Evolutionary conservation across 768 basidiomycete species (phyloP).

Genomic region (Heimioporus sp.): DNA sequence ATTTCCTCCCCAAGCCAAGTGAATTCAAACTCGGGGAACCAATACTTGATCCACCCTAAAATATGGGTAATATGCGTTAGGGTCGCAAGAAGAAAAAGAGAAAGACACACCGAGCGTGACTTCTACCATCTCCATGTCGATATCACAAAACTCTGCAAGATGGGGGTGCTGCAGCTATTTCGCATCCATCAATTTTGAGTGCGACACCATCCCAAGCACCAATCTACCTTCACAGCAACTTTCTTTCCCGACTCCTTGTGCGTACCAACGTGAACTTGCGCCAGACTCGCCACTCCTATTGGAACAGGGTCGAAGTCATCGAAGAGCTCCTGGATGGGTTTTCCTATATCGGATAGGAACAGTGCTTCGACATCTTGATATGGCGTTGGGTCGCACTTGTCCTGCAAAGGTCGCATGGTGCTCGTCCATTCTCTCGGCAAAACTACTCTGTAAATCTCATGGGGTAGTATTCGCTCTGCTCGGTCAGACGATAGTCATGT

Average conservation of each 20-base stretch:
- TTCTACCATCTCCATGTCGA: conserved; percentile 88
- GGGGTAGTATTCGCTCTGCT: conserved; percentile 6
- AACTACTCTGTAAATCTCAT: conserved; percentile 38
- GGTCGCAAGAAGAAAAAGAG: background rate
- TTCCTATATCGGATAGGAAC: conserved; percentile 77
- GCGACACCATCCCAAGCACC: background rate
- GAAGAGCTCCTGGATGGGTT: conserved; percentile 71
- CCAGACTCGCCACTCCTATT: conserved; percentile 93
- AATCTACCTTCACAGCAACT: conserved; percentile 82
- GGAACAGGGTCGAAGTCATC: conserved; percentile 83
- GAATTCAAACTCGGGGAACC: conserved; percentile 97
- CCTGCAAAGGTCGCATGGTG: conserved; percentile 69
- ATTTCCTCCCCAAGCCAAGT: conserved; percentile 94
- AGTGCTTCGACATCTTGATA: conserved; percentile 74
- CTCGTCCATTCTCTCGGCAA: conserved; percentile 64
- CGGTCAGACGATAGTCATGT: conserved; percentile 12
- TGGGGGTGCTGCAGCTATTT: conserved; percentile 85
- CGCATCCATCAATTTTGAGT: conserved; percentile 5
- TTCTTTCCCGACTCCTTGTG: conserved; percentile 66
- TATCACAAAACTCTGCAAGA: conserved; percentile 85
- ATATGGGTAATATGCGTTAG: background rate
- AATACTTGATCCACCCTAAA: conserved; percentile 79
- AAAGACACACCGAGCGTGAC: conserved; percentile 55
- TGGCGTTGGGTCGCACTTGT: conserved; percentile 89
- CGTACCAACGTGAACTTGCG: conserved; percentile 89